Evolutionary conservation across 345 rosid genomes (phyloP).

Genomic region (Chamaenerion angustifolium): DNA sequence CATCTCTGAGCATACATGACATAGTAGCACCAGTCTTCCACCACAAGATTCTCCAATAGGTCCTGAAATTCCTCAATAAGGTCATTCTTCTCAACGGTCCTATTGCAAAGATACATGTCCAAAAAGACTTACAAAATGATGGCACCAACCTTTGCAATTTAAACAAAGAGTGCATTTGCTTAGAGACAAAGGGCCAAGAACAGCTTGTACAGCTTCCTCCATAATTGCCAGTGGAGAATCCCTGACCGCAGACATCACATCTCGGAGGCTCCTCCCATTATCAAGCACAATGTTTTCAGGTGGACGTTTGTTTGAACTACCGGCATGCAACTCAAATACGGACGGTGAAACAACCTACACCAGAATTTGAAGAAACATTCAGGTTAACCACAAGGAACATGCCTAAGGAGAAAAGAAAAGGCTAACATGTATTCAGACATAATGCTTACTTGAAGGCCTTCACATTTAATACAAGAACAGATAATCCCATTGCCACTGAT

Average conservation of each 20-base stretch:
- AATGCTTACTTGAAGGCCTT: conserved; percentile 43
- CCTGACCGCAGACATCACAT: conserved; percentile 64
- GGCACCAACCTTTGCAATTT: conserved; percentile 69
- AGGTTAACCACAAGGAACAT: conserved; percentile 4
- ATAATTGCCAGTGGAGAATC: conserved; percentile 42
- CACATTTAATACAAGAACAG: conserved; percentile 63
- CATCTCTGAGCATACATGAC: conserved; percentile 38
- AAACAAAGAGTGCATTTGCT: conserved; percentile 52
- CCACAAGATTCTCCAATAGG: conserved; percentile 15
- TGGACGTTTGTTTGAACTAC: conserved; percentile 74
- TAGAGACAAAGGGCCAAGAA: conserved; percentile 31
- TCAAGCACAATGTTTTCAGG: conserved; percentile 65
- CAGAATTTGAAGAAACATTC: conserved; percentile 5
- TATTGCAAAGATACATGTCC: too few species aligned
- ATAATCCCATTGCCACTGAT: conserved; percentile 46
- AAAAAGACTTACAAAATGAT: conserved; percentile 8
- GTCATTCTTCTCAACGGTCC: too few species aligned
- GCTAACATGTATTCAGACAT: not conserved
- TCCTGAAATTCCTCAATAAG: conserved; percentile 20
- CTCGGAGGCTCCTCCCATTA: conserved; percentile 69
- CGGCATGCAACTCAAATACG: conserved; percentile 70
- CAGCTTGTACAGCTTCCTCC: conserved; percentile 39
- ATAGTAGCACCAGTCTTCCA: conserved; percentile 29
- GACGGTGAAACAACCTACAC: conserved; percentile 48
- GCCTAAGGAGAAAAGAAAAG: not conserved